Conservation (phyloP, 345 rosid species). For the Aquilaria yunnanensis region DNA sequence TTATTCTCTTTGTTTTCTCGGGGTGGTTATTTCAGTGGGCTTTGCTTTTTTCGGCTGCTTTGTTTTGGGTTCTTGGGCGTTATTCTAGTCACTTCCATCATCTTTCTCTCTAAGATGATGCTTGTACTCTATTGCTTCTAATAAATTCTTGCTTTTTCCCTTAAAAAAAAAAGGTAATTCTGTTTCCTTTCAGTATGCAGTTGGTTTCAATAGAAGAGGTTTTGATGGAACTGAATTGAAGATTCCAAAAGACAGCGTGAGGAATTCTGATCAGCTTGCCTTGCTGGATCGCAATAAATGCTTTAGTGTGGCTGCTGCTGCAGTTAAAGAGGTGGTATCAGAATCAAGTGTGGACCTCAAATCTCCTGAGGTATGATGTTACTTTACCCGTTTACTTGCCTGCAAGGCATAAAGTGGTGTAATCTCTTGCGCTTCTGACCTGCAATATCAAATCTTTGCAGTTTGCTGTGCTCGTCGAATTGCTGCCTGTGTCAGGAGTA, state of each 20-base stretch:
- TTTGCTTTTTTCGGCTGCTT: too few species aligned
- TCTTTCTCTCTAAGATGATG: neutral
- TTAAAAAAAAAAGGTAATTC: neutral
- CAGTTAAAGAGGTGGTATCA: slow-evolving; percentile 67
- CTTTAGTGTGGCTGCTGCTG: slow-evolving; percentile 70
- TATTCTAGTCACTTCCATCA: too few species aligned
- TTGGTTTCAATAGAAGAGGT: slow-evolving; percentile 86
- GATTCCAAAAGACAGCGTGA: slow-evolving; percentile 27
- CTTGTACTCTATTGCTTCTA: neutral
- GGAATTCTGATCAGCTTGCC: slow-evolving; percentile 32
- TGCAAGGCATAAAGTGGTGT: neutral
- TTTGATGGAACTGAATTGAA: slow-evolving; percentile 50
- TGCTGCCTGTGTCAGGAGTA: slow-evolving; percentile 75
- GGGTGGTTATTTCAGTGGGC: too few species aligned
- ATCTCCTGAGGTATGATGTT: slow-evolving; percentile 61
- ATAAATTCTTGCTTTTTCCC: neutral
- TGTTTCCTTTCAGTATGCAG: slow-evolving; percentile 62
- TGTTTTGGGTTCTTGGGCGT: too few species aligned
- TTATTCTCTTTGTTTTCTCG: too few species aligned
- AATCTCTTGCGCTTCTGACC: neutral
- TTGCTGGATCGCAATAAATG: slow-evolving; percentile 73
- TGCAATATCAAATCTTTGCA: slow-evolving; percentile 26
- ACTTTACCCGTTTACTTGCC: neutral
- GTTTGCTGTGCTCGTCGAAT: slow-evolving; percentile 75
- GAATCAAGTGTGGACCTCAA: slow-evolving; percentile 83